Evolutionary conservation across 257 asterid genomes (phyloP), one percentile per base, ranked within the genome.

Genomic region (Osmanthus fragrans): DNA sequence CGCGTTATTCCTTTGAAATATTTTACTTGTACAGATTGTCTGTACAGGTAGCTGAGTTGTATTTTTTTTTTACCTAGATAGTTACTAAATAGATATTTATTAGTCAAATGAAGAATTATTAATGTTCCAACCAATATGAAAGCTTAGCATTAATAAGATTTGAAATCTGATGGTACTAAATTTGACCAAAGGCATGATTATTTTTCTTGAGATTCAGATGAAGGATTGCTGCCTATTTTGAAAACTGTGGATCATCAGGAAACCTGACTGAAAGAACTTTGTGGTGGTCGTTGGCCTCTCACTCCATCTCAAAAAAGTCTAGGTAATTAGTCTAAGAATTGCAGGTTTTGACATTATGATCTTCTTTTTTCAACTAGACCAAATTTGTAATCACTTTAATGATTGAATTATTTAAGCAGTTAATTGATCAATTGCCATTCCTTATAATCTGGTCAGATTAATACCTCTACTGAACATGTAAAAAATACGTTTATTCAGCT

Each of bases 311-410:
- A 12, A 12, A 60, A 82, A 85, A 80, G 67, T 42, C 76, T 66
- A 73, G 73, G 78, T 13, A 77, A 72, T 51, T 73, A 42, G 51
- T 42, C 51, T 42, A 80, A 47, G 68, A 76, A 73, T 32, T 72
- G 0, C 67, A 65, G 47, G 77, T 73, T 77, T 83, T 81, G 87
- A 86, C 82, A 76, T 77, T 65, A 42, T 33, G 51, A 42, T 77
- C 74, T 58, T 25, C 36, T 1, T 75, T 74, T 60, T 82, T 79
- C 85, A 72, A 72, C 23, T 51, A 72, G 66, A 74, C 40, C 72
- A 77, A 80, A 73, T 36, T 25, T 47, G 23, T 56, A 71, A 2
- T 25, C 75, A 64, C 16, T 75, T 36, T n/a, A 69, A 32, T 51
- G 21, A 60, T 19, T 77, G 21, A 45, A 77, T 25, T 45, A 69